Base-by-base conservation (phyloP, 2,329 filamentous ascomycete genomes). In the Aureobasidium sp. region DNA sequence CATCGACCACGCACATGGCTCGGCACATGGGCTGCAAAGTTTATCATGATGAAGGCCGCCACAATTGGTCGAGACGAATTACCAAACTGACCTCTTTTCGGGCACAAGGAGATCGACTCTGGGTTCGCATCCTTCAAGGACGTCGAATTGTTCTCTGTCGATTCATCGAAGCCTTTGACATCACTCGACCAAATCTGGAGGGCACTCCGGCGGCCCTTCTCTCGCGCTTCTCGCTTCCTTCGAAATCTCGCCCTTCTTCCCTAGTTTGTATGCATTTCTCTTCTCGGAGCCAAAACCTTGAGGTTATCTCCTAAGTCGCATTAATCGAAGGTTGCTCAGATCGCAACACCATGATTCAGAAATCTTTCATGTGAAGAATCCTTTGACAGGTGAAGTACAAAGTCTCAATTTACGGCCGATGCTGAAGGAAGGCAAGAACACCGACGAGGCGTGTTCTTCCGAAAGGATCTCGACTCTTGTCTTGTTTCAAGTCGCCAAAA, bases 81-180 rank as follows among this genome's bases (percentile, higher is more conserved):
- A 15, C 34, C 20, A 52, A 27, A 52, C 20, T 24, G 3, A 43
- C 15, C 36, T 41, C 17, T 20, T 55, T 41, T 41, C 52, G 52
- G 52, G n/a, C 17, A 24, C 39, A 46, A 34, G 52, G 39, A 36
- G n/a, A 56, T 46, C 52, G 52, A 56, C 24, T 39, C n/a, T 27
- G 51, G 15, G 9, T 26, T 26, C 36, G 17, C 9, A 57, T 44
- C 53, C 53, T 17, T 13, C 41, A 27, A 26, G 9, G 3, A 34
- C 27, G 26, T 57, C 37, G 26, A 8, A 27, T 15, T 41, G 6
- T 13, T 34, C 4, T 24, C 8, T 46, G 29, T n/a, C 53, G 53
- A 29, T 36, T 13, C 53, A 44, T 44, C 27, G 39, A 57, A 57
- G 41, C 53, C 53, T 34, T 57, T 57, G 53, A 57, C 53, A 57